A percentile compares a stretch with the other conserved stretches of the same genome.
Evolutionary conservation across 176 grass and related monocot genomes (phyloP).

Genomic region (Bolboschoenus planiculmis): DNA sequence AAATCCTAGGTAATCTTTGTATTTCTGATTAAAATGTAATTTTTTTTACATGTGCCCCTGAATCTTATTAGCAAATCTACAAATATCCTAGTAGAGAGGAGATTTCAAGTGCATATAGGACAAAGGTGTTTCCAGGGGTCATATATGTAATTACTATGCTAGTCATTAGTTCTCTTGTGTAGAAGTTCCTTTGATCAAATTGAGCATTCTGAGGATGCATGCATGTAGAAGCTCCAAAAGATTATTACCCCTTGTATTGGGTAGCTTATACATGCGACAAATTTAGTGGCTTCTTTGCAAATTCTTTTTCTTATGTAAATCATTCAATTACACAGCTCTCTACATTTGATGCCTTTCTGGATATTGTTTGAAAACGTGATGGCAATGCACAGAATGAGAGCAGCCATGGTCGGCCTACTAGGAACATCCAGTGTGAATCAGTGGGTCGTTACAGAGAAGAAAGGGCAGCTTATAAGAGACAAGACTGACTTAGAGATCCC

Average conservation of each 20-base stretch:
- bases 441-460: slow-evolving; percentile 72
- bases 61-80: not conserved
- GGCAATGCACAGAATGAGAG: slow-evolving; percentile 59
- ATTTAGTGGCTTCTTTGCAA: not conserved
- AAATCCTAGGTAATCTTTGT: slow-evolving; percentile 42
- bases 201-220: not conserved
- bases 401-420: slow-evolving; percentile 37
- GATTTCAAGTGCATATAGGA: not conserved
- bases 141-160: not conserved
- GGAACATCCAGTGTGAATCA: slow-evolving; percentile 45
- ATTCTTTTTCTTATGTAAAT: not conserved
- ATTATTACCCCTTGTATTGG: not conserved
- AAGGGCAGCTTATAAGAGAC: slow-evolving; percentile 30
- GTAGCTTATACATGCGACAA: not conserved
- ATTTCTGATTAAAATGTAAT: not conserved
- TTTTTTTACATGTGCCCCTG: not conserved
- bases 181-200: not conserved
- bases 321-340: slow-evolving; percentile 29
- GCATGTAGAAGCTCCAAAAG: not conserved
- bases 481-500: slow-evolving; percentile 26
- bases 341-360: slow-evolving; percentile 54
- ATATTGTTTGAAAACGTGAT: slow-evolving; percentile 77
- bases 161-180: not conserved
- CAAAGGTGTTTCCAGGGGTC: not conserved
- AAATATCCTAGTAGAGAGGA: not conserved